A percentile compares a stretch with the other conserved stretches of the same genome.
Evolutionary conservation across 2,329 filamentous ascomycete genomes (phyloP).

Genomic region (Ophiostoma ulmi): DNA sequence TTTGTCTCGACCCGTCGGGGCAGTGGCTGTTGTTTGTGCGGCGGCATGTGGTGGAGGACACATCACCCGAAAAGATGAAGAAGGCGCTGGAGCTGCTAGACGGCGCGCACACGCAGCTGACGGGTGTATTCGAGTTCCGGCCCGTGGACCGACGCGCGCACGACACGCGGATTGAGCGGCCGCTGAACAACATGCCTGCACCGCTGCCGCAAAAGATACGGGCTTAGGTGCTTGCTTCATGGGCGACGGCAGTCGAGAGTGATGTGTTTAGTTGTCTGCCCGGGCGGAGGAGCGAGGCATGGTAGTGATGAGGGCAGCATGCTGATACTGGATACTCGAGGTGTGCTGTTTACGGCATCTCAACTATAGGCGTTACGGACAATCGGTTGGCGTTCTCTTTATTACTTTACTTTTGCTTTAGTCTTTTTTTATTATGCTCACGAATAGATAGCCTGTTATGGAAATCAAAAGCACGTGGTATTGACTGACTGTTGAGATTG

Average conservation of each 20-base stretch:
- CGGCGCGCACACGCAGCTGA: constrained; percentile 43
- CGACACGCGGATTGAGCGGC: constrained; percentile 44
- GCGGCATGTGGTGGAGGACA: constrained; percentile 51
- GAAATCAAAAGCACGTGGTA: background rate
- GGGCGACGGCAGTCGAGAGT: background rate
- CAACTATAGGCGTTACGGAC: background rate
- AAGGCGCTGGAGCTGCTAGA: constrained; percentile 51
- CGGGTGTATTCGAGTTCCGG: constrained; percentile 50
- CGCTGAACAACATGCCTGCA: constrained; percentile 12
- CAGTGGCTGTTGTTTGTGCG: constrained; percentile 55
- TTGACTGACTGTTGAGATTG: background rate
- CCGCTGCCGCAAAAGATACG: constrained; percentile 11
- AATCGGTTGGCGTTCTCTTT: background rate
- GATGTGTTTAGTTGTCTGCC: background rate
- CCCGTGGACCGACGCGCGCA: constrained; percentile 48
- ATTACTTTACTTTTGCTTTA: background rate
- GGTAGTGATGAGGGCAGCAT: background rate
- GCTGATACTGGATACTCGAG: background rate
- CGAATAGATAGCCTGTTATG: background rate
- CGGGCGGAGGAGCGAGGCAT: background rate
- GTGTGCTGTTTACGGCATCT: background rate
- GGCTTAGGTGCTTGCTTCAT: background rate
- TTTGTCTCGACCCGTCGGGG: constrained; percentile 42
- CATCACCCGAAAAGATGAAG: constrained; percentile 52
- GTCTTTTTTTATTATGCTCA: background rate